These are phyloP conservation scores for Venturia carpophila DNA, from an alignment of 2,329 filamentous ascomycete species.

Conservation along the genomic window DNA sequence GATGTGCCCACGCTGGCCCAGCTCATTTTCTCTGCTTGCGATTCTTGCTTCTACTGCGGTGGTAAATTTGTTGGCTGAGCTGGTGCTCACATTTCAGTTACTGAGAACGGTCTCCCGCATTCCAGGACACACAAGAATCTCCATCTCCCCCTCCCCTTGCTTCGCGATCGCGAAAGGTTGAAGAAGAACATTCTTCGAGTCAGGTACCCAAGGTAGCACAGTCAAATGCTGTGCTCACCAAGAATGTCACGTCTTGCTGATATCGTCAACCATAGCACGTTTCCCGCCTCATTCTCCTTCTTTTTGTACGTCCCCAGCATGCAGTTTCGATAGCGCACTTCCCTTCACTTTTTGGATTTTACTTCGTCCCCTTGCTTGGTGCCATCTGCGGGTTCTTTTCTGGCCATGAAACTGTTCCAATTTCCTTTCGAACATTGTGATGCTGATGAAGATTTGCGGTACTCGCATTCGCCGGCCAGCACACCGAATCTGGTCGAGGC, in stretches of 20 bases:
- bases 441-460: constrained; percentile 21
- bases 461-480: constrained; percentile 19
- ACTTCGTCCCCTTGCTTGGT: background rate
- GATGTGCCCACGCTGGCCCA: constrained; percentile 22
- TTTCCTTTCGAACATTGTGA: constrained; percentile 10
- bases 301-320: background rate
- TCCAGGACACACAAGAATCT: background rate
- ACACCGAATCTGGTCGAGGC: constrained; percentile 28
- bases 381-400: background rate
- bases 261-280: background rate
- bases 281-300: constrained; percentile 11
- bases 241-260: background rate
- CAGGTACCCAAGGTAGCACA: background rate
- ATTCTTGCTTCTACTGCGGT: constrained; percentile 33
- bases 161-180: background rate
- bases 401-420: constrained; percentile 4
- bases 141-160: constrained; percentile 16
- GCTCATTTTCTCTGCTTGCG: constrained; percentile 30
- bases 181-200: background rate
- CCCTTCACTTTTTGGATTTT: no score
- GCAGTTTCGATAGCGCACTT: background rate
- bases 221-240: background rate
- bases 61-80: constrained; percentile 29
- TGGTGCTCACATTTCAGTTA: background rate
- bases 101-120: background rate